These are phyloP conservation scores for Suillus plorans DNA, from an alignment of 768 basidiomycete genomes.

Conservation along the genomic window DNA sequence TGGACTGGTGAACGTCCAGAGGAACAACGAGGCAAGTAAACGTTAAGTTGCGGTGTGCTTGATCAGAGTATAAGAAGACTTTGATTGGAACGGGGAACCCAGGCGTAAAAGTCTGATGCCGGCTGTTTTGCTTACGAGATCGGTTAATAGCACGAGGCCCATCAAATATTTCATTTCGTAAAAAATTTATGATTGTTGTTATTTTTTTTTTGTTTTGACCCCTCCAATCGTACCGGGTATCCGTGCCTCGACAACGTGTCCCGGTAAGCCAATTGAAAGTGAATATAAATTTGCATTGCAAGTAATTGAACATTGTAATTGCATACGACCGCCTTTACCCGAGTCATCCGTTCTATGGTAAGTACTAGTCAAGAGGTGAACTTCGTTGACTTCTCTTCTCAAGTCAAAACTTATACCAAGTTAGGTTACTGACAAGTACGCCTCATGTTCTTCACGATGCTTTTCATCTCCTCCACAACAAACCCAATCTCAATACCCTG, in stretches of 20 bases:
- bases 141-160: not conserved
- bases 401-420: not conserved
- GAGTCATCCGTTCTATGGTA: not conserved
- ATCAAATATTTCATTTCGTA: slow-evolving; percentile 2
- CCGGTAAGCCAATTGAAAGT: not conserved
- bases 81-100: not conserved
- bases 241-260: slow-evolving; percentile 1
- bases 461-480: slow-evolving; percentile 1
- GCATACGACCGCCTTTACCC: not conserved
- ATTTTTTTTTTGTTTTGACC: not conserved
- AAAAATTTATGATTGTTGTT: not conserved
- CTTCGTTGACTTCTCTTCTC: not conserved
- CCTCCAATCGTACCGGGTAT: not conserved
- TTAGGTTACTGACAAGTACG: not conserved
- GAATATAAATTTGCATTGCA: not conserved
- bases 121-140: not conserved
- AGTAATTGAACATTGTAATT: not conserved
- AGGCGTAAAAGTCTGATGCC: slow-evolving; percentile 2
- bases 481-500: slow-evolving; percentile 3
- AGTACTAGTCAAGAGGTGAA: not conserved
- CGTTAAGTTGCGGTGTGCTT: not conserved
- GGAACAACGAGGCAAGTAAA: slow-evolving; percentile 2
- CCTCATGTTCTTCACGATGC: slow-evolving; percentile 2
- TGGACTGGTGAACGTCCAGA: slow-evolving; percentile 25
- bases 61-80: slow-evolving; percentile 5